A percentile compares a stretch with the other conserved stretches of the same genome.
Evolutionary conservation across 2,329 filamentous ascomycete species (phyloP).

Genomic region (Ophiostoma angusticollis): DNA sequence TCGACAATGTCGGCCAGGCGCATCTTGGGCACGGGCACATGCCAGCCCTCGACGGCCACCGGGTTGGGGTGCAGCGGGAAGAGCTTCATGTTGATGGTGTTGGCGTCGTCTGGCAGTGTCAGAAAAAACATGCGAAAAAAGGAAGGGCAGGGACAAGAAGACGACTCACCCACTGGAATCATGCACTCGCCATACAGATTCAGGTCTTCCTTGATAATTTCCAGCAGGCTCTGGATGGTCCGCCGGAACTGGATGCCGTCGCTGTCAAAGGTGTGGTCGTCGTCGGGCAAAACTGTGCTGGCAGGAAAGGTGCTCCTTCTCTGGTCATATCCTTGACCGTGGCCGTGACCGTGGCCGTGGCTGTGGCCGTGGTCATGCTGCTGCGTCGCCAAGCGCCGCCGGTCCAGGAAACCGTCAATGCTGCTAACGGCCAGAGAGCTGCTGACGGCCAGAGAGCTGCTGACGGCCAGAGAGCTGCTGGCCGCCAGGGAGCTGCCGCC

Average conservation of each 20-base stretch:
- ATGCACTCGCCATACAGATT: slow-evolving; percentile 98
- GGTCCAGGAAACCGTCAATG: slow-evolving; percentile 4
- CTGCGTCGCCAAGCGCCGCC: slow-evolving; percentile 2
- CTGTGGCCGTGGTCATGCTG: slow-evolving; percentile 9
- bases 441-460: not conserved
- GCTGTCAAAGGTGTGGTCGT: too few relatives aligned
- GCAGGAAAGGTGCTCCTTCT: too few relatives aligned
- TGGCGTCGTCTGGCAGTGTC: slow-evolving; percentile 59
- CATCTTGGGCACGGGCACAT: slow-evolving; percentile 71
- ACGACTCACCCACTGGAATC: slow-evolving; percentile 73
- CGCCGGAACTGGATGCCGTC: too few relatives aligned
- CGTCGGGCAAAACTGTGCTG: too few relatives aligned
- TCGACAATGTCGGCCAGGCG: slow-evolving; percentile 51
- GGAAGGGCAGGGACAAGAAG: slow-evolving; percentile 1
- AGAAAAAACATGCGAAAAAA: not conserved
- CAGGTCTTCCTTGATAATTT: slow-evolving; percentile 69
- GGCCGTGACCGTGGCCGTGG: slow-evolving; percentile 18
- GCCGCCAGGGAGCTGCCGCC: not conserved
- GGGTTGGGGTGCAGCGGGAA: slow-evolving; percentile 74
- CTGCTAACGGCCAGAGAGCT: slow-evolving; percentile 1
- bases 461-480: not conserved
- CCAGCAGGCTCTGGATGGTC: slow-evolving; percentile 72
- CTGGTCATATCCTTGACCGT: too few relatives aligned
- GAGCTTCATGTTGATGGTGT: slow-evolving; percentile 91
- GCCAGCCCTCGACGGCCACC: slow-evolving; percentile 68